phyloP scores from a whole-genome alignment of 352 stramenopile species.

The Phytophthora gonapodyides region DNA sequence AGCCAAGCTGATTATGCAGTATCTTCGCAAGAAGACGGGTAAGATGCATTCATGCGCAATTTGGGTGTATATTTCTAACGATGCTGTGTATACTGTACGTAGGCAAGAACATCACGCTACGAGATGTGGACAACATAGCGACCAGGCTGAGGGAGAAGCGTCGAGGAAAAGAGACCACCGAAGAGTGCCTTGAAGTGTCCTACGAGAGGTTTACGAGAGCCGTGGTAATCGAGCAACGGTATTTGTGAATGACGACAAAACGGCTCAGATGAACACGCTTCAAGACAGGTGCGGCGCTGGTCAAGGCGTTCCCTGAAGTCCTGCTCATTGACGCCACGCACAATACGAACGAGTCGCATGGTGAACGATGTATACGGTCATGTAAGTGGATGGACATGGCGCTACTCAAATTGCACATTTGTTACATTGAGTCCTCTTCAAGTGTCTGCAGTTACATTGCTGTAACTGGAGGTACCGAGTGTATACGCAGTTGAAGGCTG shows the following conservation, averaged over 20 bases:
- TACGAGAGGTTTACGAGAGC: neutral
- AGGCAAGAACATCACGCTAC: slow-evolving; percentile 3
- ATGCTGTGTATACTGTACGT: neutral
- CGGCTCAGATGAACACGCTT: slow-evolving; percentile 1
- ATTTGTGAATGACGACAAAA: slow-evolving; percentile 1
- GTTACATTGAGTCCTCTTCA: neutral
- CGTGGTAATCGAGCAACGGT: slow-evolving; percentile 1
- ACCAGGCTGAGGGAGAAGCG: slow-evolving; percentile 2
- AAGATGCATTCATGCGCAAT: too few species aligned
- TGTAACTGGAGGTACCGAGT: neutral
- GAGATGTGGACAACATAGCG: slow-evolving; percentile 5
- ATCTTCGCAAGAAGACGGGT: too few species aligned
- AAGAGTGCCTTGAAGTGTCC: neutral
- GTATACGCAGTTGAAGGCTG: neutral
- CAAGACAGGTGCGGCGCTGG: neutral
- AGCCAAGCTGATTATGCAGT: too few species aligned
- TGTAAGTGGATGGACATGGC: neutral
- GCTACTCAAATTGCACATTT: neutral
- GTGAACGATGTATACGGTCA: neutral
- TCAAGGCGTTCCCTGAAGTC: slow-evolving; percentile 6
- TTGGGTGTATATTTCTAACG: too few species aligned
- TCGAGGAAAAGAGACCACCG: neutral
- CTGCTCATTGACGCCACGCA: slow-evolving; percentile 11
- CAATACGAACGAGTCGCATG: slow-evolving; percentile 6
- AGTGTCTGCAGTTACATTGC: neutral